These are phyloP conservation scores for Elsinoe ampelina DNA, from an alignment of 2,329 filamentous ascomycete species.

Conservation along the genomic window DNA sequence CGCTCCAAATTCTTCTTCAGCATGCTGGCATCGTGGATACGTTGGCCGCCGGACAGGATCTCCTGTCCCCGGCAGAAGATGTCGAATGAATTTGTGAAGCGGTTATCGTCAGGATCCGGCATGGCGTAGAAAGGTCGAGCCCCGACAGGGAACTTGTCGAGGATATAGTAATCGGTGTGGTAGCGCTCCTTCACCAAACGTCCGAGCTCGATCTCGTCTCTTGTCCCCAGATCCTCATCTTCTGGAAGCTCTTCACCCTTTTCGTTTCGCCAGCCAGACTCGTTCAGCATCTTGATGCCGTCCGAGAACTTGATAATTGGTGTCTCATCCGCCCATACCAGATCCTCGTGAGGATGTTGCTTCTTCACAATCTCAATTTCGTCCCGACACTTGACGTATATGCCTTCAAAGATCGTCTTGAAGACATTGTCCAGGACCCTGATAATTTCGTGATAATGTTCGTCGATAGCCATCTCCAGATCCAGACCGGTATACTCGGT, in stretches of 20 bases:
- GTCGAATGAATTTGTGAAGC: slow-evolving; percentile 84
- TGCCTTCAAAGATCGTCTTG: slow-evolving; percentile 65
- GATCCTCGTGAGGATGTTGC: slow-evolving; percentile 76
- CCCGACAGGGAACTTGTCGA: slow-evolving; percentile 82
- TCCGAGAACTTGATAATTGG: slow-evolving; percentile 72
- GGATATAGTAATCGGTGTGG: slow-evolving; percentile 81
- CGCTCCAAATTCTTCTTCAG: slow-evolving; percentile 69
- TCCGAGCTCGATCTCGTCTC: slow-evolving; percentile 79
- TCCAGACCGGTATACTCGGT: slow-evolving; percentile 92
- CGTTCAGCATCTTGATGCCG: slow-evolving; percentile 70
- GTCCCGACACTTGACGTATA: slow-evolving; percentile 58
- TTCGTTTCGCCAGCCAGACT: slow-evolving; percentile 67
- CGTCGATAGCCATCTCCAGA: slow-evolving; percentile 83
- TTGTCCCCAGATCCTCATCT: slow-evolving; percentile 72
- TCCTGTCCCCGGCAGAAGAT: slow-evolving; percentile 92
- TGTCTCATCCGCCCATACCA: slow-evolving; percentile 80
- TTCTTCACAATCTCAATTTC: slow-evolving; percentile 74
- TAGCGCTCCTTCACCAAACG: slow-evolving; percentile 79
- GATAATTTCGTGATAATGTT: slow-evolving; percentile 83
- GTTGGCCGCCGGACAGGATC: slow-evolving; percentile 84
- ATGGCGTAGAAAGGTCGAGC: slow-evolving; percentile 89
- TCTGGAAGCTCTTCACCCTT: slow-evolving; percentile 61
- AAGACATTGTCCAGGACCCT: slow-evolving; percentile 68
- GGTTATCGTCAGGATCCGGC: slow-evolving; percentile 62
- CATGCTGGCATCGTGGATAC: slow-evolving; percentile 71